Conservation (phyloP, 2,329 filamentous ascomycete genomes). For the Colletotrichum echinochloae region DNA sequence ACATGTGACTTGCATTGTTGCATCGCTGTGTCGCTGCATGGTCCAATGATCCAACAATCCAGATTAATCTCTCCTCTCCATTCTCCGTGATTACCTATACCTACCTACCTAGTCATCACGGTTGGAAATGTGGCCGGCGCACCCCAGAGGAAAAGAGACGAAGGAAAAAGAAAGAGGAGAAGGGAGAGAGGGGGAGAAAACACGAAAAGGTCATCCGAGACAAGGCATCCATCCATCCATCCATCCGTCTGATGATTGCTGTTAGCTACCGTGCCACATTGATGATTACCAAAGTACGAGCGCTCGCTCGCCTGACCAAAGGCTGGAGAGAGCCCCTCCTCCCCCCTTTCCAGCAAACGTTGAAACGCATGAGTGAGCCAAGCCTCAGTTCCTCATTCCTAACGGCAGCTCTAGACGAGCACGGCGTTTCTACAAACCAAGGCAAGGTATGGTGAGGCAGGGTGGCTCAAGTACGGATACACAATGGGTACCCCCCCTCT, state of each 20-base stretch:
- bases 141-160: not conserved
- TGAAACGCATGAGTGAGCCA: conserved; percentile 31
- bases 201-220: not conserved
- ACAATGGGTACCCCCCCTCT: not conserved
- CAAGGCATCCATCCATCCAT: too few relatives aligned
- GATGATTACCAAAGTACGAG: not conserved
- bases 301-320: not conserved
- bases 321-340: not conserved
- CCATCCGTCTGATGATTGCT: not conserved
- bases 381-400: conserved; percentile 6
- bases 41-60: not conserved
- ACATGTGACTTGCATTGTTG: conserved; percentile 2
- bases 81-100: conserved; percentile 18
- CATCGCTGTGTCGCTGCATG: not conserved
- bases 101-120: conserved; percentile 4
- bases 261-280: conserved; percentile 2
- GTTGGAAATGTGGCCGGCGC: not conserved
- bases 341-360: conserved; percentile 8
- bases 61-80: conserved; percentile 1
- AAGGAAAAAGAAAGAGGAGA: not conserved
- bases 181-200: not conserved
- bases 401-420: not conserved
- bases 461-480: too few relatives aligned
- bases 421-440: not conserved
- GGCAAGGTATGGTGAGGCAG: too few relatives aligned